Evolutionary conservation across 768 basidiomycete species (phyloP).

Genomic region (Rossbeevera mucosa): DNA sequence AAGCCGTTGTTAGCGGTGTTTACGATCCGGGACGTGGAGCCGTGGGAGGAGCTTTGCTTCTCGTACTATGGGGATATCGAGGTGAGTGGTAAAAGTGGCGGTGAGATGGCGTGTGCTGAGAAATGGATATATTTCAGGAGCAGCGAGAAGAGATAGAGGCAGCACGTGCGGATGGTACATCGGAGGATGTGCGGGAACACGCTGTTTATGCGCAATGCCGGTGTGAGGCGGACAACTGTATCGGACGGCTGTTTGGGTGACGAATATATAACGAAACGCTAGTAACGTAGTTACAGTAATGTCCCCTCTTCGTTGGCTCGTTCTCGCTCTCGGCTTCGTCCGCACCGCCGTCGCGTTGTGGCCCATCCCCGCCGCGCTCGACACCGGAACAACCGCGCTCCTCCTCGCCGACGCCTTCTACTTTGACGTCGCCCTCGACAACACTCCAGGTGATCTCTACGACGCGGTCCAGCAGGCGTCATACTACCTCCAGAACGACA

Average conservation of each 20-base stretch:
- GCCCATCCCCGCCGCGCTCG: background rate
- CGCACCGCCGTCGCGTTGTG: background rate
- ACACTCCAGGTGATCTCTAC: constrained; percentile 31
- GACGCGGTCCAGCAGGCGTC: constrained; percentile 31
- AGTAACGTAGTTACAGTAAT: background rate
- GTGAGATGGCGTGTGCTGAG: background rate
- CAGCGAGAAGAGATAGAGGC: constrained; percentile 20
- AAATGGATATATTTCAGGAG: constrained; percentile 11
- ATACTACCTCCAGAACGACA: constrained; percentile 33
- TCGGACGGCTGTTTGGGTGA: constrained; percentile 34
- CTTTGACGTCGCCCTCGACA: constrained; percentile 23
- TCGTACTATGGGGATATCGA: constrained; percentile 62
- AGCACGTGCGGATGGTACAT: background rate
- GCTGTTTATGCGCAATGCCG: constrained; percentile 47
- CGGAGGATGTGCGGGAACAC: constrained; percentile 24
- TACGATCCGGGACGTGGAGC: constrained; percentile 56
- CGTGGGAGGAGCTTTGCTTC: constrained; percentile 72
- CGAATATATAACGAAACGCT: background rate
- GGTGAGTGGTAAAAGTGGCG: constrained; percentile 18
- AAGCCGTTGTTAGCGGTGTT: constrained; percentile 71
- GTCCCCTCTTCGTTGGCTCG: background rate
- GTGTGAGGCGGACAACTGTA: constrained; percentile 52
- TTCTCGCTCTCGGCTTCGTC: background rate
- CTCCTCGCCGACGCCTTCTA: constrained; percentile 23
- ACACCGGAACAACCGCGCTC: constrained; percentile 14